Evolutionary conservation across 73 alveolate species (phyloP), one percentile per base, ranked within the genome.

Genomic region (Tetrahymena thermophila): DNA sequence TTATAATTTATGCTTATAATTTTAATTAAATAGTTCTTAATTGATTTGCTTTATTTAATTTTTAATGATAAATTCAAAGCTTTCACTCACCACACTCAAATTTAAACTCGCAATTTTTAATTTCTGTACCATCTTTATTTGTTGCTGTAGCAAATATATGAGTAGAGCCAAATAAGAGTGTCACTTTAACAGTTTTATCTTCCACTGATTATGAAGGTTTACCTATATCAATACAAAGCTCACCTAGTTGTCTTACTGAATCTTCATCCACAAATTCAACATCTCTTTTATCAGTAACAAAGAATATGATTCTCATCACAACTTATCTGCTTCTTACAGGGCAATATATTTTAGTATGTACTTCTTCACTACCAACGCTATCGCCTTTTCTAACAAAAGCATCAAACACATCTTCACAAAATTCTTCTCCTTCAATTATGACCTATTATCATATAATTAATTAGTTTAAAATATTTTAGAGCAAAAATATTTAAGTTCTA

Each of bases 371-470:
- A 16, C 99, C 99, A 38, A 99, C 99, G 58, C 99, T 96, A 93
- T 98, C 99, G 85, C 99, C 98, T 93, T 97, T 98, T 96, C 98
- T 97, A 25, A 99, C 99, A 96, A 99, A 99, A 50, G 99, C 99
- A 95, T 99, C 99, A 96, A 99, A 99, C 42, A 99, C 99, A 97
- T 99, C 99, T 97, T 99, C 99, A 96, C 99, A 98, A 96, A 99
- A 99, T 35, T 99, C 99, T 85, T 99, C 99, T 15, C 99, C 99
- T 97, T 99, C 99, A 94, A 99, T 99, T 6, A 99, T 96, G 0
- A 71, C 89, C 89, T 71, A 1, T 28, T 71, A 6, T 9, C 9
- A 40, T 7, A 40, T 40, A 28, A 28, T 71, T 19, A 56, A 19
- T 56, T 56, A 56, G 10, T 9, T 5, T 19, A 56, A 19, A 56